Base-by-base conservation (phyloP, 2,329 filamentous ascomycete species). In the Dothistroma septosporum region DNA sequence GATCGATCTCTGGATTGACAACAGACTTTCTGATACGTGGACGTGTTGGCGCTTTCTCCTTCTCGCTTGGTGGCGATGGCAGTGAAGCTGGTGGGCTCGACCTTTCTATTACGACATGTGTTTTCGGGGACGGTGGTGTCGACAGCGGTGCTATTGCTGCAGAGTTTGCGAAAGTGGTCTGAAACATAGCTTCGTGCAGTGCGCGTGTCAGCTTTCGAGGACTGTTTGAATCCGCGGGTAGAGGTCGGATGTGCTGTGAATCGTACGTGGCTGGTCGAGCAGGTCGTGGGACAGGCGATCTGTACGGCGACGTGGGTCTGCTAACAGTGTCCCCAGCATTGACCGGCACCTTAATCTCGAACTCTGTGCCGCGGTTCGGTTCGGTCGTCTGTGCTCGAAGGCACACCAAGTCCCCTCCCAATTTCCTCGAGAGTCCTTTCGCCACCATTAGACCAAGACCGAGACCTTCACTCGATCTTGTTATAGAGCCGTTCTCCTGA, bases 381-480 rank as follows among this genome's bases (percentile, higher is more conserved):
- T 86, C 86, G 9, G 80, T 77, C 0, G 85, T 87, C 33, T 85
- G 82, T 4, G 87, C 88, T 54, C 82, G 80, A 47, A 86, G 80
- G 66, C 87, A 85, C 55, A 83, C 81, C 21, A 90, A 76, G 72
- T 90, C 87, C 16, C 87, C 87, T 28, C 87, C 86, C 59, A 90
- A 82, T 70, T 86, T 87, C 57, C 87, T 80, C 5, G 87, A 85
- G 50, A 89, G 78, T 3, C 87, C 87, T 73, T 89, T 90, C 0
- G 87, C 87, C n/a, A 90, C 87, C 69, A 90, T 80, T 11, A 90
- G 76, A 31, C 87, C 87, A 7, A 90, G 76, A 0, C 87, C 87
- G 2, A 90, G 77, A 0, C 87, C 87, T 72, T 90, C 87, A 69
- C 83, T 87, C 62, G 83, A 82, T 48, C 87, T 79, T 7, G 86